phyloP scores from a whole-genome alignment of 2,329 filamentous ascomycete genomes.

The Chrysosporium queenslandicum region DNA sequence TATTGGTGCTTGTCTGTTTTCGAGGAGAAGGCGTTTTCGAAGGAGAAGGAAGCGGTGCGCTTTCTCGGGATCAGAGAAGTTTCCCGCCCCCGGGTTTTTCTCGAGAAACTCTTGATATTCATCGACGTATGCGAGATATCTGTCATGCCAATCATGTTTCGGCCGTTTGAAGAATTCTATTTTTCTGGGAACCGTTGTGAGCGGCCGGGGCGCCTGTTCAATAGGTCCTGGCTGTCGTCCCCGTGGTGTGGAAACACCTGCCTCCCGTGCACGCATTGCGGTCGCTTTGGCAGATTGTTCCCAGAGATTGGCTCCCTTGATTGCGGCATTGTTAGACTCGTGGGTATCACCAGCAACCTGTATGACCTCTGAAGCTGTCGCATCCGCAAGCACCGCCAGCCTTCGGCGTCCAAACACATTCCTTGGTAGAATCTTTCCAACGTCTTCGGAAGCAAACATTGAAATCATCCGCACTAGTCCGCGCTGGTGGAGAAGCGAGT shows the following conservation, averaged over 20 bases:
- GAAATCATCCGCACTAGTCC: constrained; percentile 71
- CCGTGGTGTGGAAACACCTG: constrained; percentile 25
- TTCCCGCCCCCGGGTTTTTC: neutral
- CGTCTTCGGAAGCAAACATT: constrained; percentile 57
- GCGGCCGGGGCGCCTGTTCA: constrained; percentile 21
- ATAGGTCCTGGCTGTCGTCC: constrained; percentile 23
- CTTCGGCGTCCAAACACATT: constrained; percentile 47
- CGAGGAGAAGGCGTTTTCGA: constrained; percentile 20
- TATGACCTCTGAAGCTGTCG: constrained; percentile 37
- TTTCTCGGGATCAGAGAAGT: constrained; percentile 5
- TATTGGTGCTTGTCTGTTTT: constrained; percentile 21
- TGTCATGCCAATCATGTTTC: constrained; percentile 29
- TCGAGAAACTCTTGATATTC: constrained; percentile 12
- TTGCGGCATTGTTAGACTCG: constrained; percentile 18
- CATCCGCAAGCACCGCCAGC: constrained; percentile 49
- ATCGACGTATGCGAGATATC: constrained; percentile 29
- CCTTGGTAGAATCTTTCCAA: constrained; percentile 51
- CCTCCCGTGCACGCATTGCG: constrained; percentile 23
- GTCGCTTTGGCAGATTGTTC: constrained; percentile 23
- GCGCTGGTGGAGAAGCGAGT: constrained; percentile 59
- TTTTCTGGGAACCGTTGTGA: constrained; percentile 14
- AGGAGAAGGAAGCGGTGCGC: constrained; percentile 14
- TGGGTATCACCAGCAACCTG: constrained; percentile 29
- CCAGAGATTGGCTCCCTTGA: constrained; percentile 23
- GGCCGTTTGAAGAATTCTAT: constrained; percentile 31